Conservation (phyloP, 2,329 filamentous ascomycete species). For the Penicillium sp. region DNA sequence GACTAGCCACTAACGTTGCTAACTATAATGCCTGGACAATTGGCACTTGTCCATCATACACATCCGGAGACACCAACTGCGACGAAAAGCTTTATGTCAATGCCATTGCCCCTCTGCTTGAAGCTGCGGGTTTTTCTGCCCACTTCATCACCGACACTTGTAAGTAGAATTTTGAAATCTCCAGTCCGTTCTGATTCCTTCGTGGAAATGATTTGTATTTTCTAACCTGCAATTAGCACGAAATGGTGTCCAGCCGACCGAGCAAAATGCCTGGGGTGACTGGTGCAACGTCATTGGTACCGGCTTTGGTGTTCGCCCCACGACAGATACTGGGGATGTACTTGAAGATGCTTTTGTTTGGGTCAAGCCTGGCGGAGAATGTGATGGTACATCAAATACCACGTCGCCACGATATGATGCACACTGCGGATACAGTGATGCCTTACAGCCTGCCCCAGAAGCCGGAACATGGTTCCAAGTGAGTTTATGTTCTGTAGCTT, state of each 20-base stretch:
- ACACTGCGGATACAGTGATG: conserved; percentile 55
- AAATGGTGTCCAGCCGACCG: conserved; percentile 62
- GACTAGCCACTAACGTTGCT: conserved; percentile 58
- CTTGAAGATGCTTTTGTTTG: conserved; percentile 68
- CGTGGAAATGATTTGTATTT: not conserved
- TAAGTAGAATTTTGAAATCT: conserved; percentile 21
- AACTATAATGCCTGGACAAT: conserved; percentile 60
- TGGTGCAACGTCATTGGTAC: conserved; percentile 68
- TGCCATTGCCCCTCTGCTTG: conserved; percentile 51
- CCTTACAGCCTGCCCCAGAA: conserved; percentile 66
- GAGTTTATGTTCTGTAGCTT: conserved; percentile 24
- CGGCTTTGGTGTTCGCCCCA: conserved; percentile 65
- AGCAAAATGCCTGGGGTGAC: conserved; percentile 60
- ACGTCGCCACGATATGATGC: conserved; percentile 54
- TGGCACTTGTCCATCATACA: conserved; percentile 46
- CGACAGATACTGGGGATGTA: conserved; percentile 59
- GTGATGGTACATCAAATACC: conserved; percentile 53
- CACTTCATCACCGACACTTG: conserved; percentile 58
- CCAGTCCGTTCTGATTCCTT: not conserved
- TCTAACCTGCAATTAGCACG: conserved; percentile 45
- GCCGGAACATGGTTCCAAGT: conserved; percentile 67
- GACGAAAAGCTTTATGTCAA: conserved; percentile 57
- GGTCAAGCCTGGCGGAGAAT: conserved; percentile 66
- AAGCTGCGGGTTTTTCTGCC: conserved; percentile 50
- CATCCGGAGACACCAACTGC: conserved; percentile 49